These are phyloP conservation scores for Piedraia hortae DNA, from an alignment of 2,329 filamentous ascomycete genomes.

Conservation along the genomic window DNA sequence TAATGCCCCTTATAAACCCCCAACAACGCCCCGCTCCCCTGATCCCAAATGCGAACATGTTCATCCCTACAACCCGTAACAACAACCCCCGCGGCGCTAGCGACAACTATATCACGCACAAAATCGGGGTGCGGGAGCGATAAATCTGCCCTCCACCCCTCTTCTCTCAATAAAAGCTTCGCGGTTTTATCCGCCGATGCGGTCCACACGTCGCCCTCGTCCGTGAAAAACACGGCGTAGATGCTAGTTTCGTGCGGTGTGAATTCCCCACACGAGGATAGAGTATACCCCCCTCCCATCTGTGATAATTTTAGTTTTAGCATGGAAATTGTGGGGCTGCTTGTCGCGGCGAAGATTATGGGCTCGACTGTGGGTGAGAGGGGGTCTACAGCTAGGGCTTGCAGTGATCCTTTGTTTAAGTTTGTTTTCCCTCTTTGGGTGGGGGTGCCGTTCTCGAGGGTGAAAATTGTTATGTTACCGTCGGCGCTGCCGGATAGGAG, in stretches of 20 bases:
- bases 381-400: slow-evolving; percentile 53
- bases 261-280: no score
- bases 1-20: slow-evolving; percentile 41
- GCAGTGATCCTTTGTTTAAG: slow-evolving; percentile 47
- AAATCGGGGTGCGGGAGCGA: slow-evolving; percentile 62
- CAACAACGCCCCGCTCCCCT: slow-evolving; percentile 8
- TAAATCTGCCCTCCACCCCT: slow-evolving; percentile 44
- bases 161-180: slow-evolving; percentile 46
- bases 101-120: slow-evolving; percentile 52
- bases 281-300: no score
- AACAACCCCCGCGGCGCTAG: slow-evolving; percentile 40
- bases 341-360: no score
- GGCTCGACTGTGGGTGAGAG: no score
- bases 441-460: slow-evolving; percentile 35
- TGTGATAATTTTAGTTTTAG: no score
- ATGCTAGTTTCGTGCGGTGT: slow-evolving; percentile 84
- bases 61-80: slow-evolving; percentile 78
- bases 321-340: no score
- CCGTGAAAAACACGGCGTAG: slow-evolving; percentile 44
- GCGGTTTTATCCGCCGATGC: slow-evolving; percentile 73
- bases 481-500: slow-evolving; percentile 22
- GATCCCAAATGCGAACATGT: slow-evolving; percentile 71
- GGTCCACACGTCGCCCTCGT: slow-evolving; percentile 59
- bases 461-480: slow-evolving; percentile 41
- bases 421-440: slow-evolving; percentile 58